A percentile compares a stretch with the other conserved stretches of the same genome.
phyloP scores from a whole-genome alignment of 192 early-diverging fungal genomes.

The Polychytrium aggregatum region DNA sequence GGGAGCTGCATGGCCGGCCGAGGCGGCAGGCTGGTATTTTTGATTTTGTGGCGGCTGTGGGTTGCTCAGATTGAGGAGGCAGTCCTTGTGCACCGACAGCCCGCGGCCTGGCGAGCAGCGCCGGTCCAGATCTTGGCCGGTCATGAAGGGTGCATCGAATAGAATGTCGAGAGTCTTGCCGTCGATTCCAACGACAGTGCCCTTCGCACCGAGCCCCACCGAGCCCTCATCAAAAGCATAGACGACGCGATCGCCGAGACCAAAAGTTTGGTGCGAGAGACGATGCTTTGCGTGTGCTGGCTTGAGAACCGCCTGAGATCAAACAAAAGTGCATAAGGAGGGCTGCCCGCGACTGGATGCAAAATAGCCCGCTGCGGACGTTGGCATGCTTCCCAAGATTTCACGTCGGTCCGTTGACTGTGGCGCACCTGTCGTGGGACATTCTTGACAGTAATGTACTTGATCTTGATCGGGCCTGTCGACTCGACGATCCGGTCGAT shows the following conservation, averaged over 20 bases:
- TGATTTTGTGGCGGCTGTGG: slow-evolving; percentile 36
- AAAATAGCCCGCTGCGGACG: no score
- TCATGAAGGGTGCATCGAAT: slow-evolving; percentile 75
- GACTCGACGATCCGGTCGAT: slow-evolving; percentile 33
- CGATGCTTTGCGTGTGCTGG: slow-evolving; percentile 64
- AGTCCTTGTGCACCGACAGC: slow-evolving; percentile 45
- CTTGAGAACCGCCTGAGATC: slow-evolving; percentile 61
- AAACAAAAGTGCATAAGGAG: no score
- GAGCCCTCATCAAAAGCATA: slow-evolving; percentile 56
- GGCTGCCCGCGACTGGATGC: no score
- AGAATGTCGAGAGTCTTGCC: slow-evolving; percentile 72
- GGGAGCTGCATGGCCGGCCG: no score
- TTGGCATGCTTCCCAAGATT: no score
- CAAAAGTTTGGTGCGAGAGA: slow-evolving; percentile 65
- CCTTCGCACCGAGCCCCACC: slow-evolving; percentile 71
- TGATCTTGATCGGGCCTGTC: slow-evolving; percentile 7
- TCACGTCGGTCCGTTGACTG: no score
- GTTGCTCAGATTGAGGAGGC: slow-evolving; percentile 62
- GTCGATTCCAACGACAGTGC: slow-evolving; percentile 73
- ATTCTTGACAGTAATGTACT: slow-evolving; percentile 25
- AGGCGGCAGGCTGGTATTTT: no score
- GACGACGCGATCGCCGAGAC: slow-evolving; percentile 78
- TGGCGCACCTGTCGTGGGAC: slow-evolving; percentile 25
- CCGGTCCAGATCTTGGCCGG: slow-evolving; percentile 64
- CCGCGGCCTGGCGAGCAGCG: slow-evolving; percentile 68